Base-by-base conservation (phyloP, 2,329 filamentous ascomycete species). In the Cercospora sp. region DNA sequence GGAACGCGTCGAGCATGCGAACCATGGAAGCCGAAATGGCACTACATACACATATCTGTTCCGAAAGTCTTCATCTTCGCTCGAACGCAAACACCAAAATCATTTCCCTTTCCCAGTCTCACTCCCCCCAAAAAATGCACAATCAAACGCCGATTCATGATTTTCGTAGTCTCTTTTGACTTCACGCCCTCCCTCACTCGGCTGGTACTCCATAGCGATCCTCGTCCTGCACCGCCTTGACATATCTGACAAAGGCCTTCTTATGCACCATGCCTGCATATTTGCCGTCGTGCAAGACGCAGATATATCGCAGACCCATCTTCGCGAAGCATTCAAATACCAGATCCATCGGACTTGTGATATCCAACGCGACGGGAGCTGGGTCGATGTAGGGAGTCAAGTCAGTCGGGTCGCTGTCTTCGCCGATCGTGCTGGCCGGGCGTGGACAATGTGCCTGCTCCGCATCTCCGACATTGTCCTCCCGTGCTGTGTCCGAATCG, bases 311-410 rank as follows among this genome's bases (percentile, higher is more conserved):
- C 72, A 99, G 80, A 1, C 95, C 95, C 8, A 99, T 84, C 80
- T 99, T 99, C 61, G 92, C 91, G 78, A 98, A 99, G 75, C 93
- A 94, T 78, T 99, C 95, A 75, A 97, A 97, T 3, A 97, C 95
- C 45, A 99, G 82, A 77, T 98, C 94, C 87, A 98, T 94, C 0
- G 95, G 92, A 0, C 91, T 95, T 72, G 90, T 88, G 31, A 96
- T 91, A 76, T 99, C 95, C 26, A 99, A 83, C 12, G 94, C 87
- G 13, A 99, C 87, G 0, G 95, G 95, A 2, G 94, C 89, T 16
- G 93, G 92, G 77, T 99, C 95, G 78, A 99, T 96, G 75, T 90
- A 97, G 2, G 87, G 89, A 0, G 93, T 96, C 70, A 98, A 96
- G 76, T 98, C 92, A 0, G 90, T 93, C 2, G 90, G 91, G 69